Conservation (phyloP, 495 filamentous ascomycete genomes). For the Umbilicaria muhlenbergii region DNA sequence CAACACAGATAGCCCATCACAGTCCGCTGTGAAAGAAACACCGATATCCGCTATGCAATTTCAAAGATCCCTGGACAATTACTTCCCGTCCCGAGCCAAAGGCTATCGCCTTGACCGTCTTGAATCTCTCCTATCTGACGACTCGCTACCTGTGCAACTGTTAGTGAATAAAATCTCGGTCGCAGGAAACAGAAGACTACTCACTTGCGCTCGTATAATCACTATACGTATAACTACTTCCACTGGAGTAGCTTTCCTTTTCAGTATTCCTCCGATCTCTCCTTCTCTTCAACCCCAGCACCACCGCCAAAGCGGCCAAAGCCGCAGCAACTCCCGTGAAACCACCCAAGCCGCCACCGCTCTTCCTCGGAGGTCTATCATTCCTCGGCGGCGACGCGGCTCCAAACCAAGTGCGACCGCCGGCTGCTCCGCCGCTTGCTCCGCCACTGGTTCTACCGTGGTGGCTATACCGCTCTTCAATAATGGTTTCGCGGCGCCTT, state of each 20-base stretch:
- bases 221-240: conserved; percentile 31
- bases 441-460: conserved; percentile 23
- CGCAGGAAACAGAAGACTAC: conserved; percentile 6
- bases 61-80: no score
- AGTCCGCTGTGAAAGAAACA: no score
- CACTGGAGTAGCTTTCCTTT: conserved; percentile 28
- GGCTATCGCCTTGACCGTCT: conserved; percentile 25
- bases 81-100: no score
- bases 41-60: no score
- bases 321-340: conserved; percentile 41
- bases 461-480: conserved; percentile 51
- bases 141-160: conserved; percentile 27
- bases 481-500: conserved; percentile 36
- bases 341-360: conserved; percentile 35
- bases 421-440: conserved; percentile 29
- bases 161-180: conserved; percentile 8
- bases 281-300: conserved; percentile 60
- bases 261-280: conserved; percentile 32
- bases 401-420: conserved; percentile 57
- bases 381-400: conserved; percentile 30
- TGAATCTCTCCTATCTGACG: conserved; percentile 29
- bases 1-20: no score
- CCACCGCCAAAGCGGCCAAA: conserved; percentile 48
- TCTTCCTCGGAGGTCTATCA: conserved; percentile 29
- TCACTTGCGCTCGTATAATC: conserved; percentile 29